These are phyloP conservation scores for Lizonia empirigonia DNA, from an alignment of 2,329 filamentous ascomycete species.

Conservation along the genomic window DNA sequence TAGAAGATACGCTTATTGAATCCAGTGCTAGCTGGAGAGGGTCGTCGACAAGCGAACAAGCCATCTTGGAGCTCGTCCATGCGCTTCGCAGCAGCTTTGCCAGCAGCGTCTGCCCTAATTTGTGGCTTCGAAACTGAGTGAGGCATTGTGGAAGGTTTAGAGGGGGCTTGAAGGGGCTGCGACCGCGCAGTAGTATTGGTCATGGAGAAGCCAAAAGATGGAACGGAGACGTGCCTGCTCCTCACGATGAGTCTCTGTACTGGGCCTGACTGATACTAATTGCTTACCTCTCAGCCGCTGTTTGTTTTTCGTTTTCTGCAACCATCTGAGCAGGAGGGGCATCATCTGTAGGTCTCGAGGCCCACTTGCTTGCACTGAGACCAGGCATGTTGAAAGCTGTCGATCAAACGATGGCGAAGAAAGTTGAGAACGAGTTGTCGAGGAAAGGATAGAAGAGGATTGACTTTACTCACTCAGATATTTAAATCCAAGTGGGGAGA, in stretches of 20 bases:
- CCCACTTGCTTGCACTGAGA: background rate
- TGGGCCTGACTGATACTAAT: background rate
- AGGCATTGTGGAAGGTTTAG: background rate
- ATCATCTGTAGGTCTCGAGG: background rate
- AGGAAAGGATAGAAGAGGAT: no score
- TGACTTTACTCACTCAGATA: no score
- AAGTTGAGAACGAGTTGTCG: background rate
- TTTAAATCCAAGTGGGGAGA: no score
- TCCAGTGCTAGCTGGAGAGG: no score
- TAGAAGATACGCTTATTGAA: background rate
- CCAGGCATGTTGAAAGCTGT: background rate
- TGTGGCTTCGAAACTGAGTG: background rate
- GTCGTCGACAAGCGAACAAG: no score
- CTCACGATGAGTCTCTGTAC: background rate
- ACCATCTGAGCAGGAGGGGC: background rate
- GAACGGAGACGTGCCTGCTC: background rate
- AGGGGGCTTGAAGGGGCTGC: no score
- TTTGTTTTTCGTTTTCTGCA: background rate
- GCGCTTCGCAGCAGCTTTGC: background rate
- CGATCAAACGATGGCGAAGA: no score
- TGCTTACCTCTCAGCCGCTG: background rate
- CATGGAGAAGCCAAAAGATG: background rate
- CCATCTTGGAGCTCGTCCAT: conserved; percentile 1
- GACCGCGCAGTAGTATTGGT: no score
- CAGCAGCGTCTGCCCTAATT: background rate